These are phyloP conservation scores for Nannizzia gypsea DNA, from an alignment of 2,329 filamentous ascomycete genomes.

Conservation along the genomic window DNA sequence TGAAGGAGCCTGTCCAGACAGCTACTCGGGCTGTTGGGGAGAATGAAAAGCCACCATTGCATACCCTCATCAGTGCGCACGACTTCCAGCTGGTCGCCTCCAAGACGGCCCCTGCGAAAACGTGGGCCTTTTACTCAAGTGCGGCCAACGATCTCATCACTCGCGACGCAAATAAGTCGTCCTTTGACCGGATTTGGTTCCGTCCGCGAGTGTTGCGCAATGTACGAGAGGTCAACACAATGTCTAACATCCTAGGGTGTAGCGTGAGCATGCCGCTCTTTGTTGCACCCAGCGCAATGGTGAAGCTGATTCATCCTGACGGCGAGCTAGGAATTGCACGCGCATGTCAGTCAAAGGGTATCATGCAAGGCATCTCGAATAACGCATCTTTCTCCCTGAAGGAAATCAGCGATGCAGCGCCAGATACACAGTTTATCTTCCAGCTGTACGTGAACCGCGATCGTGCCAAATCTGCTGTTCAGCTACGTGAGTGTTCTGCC, in stretches of 20 bases:
- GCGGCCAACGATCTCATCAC: conserved; percentile 53
- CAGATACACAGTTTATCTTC: conserved; percentile 39
- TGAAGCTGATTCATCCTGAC: conserved; percentile 49
- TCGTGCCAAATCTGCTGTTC: conserved; percentile 37
- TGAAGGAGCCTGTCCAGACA: conserved; percentile 28
- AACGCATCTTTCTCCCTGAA: conserved; percentile 48
- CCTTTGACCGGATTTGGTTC: conserved; percentile 40
- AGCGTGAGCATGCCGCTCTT: conserved; percentile 48
- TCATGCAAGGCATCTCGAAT: conserved; percentile 51
- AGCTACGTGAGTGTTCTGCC: conserved; percentile 34
- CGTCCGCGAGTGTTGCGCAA: conserved; percentile 38
- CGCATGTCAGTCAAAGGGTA: conserved; percentile 40
- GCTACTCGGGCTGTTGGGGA: conserved; percentile 20
- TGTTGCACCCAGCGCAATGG: conserved; percentile 54
- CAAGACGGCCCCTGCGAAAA: conserved; percentile 46
- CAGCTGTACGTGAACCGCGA: conserved; percentile 46
- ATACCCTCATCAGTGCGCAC: conserved; percentile 46
- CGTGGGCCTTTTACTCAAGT: conserved; percentile 59
- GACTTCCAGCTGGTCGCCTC: conserved; percentile 51
- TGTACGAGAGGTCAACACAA: conserved; percentile 42
- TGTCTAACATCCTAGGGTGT: conserved; percentile 45
- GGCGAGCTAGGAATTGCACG: conserved; percentile 50
- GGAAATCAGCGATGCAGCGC: conserved; percentile 40
- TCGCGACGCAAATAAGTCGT: conserved; percentile 42
- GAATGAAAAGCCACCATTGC: conserved; percentile 29